A percentile compares a stretch with the other conserved stretches of the same genome.
Evolutionary conservation across 2,329 filamentous ascomycete genomes (phyloP).

Genomic region (Pseudogymnoascus pannorum): DNA sequence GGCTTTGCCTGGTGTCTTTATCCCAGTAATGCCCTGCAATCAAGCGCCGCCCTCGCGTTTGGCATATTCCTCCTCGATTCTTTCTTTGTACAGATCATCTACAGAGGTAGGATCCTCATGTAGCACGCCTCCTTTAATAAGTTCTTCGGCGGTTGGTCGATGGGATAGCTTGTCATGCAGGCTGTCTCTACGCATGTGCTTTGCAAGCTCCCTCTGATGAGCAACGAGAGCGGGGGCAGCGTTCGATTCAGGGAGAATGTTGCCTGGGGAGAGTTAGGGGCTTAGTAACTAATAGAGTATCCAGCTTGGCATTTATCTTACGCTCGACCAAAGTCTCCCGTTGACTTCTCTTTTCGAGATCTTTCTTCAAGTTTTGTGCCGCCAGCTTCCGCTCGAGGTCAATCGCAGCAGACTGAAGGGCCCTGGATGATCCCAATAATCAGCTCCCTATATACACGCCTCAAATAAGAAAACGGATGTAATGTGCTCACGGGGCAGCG

Average conservation of each 20-base stretch:
- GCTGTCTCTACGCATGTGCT: conserved; percentile 78
- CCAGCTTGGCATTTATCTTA: conserved; percentile 37
- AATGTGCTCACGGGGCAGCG: conserved; percentile 51
- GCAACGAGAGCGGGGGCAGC: conserved; percentile 74
- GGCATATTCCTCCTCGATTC: conserved; percentile 54
- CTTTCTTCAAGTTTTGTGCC: conserved; percentile 57
- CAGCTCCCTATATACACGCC: background rate
- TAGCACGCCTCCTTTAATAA: conserved; percentile 75
- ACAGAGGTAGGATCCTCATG: conserved; percentile 57
- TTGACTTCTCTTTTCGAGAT: conserved; percentile 55
- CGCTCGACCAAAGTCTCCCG: conserved; percentile 73
- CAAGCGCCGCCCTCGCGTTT: conserved; percentile 56
- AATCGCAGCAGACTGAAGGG: conserved; percentile 53
- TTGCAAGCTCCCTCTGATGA: conserved; percentile 76
- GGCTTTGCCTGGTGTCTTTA: background rate
- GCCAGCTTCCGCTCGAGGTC: conserved; percentile 59
- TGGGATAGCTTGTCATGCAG: conserved; percentile 81
- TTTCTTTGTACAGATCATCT: conserved; percentile 48
- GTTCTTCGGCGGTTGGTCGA: conserved; percentile 66
- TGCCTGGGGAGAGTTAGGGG: conserved; percentile 45
- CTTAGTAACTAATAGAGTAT: background rate
- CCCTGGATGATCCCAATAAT: conserved; percentile 32
- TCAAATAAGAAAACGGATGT: background rate
- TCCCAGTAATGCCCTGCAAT: conserved; percentile 17
- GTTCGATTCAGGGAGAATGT: conserved; percentile 74